Percentiles rank a stretch among this genome's conserved stretches.
Conservation (phyloP, 164 flowering plant genomes). For the Magnolia sinica region DNA sequence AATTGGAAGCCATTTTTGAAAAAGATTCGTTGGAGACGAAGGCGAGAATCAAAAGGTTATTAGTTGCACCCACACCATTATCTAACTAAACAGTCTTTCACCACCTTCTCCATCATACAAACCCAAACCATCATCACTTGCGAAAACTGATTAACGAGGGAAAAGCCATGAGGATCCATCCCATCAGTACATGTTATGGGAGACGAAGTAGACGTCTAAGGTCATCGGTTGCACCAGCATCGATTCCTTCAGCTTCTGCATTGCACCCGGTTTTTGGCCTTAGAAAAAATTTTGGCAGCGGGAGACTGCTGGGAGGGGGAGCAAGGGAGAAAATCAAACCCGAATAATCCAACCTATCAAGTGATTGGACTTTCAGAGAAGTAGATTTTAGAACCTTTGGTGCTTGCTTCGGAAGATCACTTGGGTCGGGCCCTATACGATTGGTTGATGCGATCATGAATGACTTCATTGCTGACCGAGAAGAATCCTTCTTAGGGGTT, state of each 20-base stretch:
- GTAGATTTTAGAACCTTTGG: slow-evolving; percentile 24
- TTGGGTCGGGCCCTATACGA: slow-evolving; percentile 50
- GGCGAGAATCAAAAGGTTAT: too few species aligned
- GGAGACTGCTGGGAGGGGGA: slow-evolving; percentile 83
- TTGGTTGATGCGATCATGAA: neutral
- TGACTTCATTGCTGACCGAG: neutral
- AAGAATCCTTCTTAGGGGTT: slow-evolving; percentile 12
- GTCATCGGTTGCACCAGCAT: slow-evolving; percentile 34
- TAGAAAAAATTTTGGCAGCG: slow-evolving; percentile 66
- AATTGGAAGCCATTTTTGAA: too few species aligned
- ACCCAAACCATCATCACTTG: neutral
- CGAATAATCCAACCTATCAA: slow-evolving; percentile 22
- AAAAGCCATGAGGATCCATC: neutral
- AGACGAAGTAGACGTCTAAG: slow-evolving; percentile 42
- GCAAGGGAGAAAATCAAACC: slow-evolving; percentile 36
- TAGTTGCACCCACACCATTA: too few species aligned
- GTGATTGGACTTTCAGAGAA: neutral
- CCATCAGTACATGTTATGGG: slow-evolving; percentile 1
- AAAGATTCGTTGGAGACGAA: too few species aligned
- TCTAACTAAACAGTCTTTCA: too few species aligned
- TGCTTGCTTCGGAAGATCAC: slow-evolving; percentile 35
- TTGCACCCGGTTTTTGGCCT: slow-evolving; percentile 56
- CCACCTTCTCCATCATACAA: too few species aligned
- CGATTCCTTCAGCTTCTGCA: slow-evolving; percentile 42
- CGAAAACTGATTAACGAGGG: neutral